Evolutionary conservation across 345 rosid species (phyloP), one percentile per base, ranked within the genome.

Genomic region (Excoecaria cochinchinensis): DNA sequence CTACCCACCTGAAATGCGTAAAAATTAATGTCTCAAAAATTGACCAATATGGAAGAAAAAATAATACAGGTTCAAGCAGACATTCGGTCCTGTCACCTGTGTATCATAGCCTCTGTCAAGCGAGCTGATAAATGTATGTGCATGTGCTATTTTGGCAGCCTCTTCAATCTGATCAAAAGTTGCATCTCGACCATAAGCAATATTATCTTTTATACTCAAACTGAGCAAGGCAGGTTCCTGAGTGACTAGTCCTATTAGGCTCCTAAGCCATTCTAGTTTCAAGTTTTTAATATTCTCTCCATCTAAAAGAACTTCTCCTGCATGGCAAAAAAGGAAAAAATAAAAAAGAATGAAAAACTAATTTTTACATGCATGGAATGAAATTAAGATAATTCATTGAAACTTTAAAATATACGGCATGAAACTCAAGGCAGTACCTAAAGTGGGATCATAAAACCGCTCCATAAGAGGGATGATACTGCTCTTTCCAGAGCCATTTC

Each of bases 391-490:
- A 39, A 44, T 51, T 67, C 62, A 55, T 61, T 39, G 55, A 42
- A 75, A 25, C 68, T 48, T 58, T 62, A 8, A 72, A 65, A 24
- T 17, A 71, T 55, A 63, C 46, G 25, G 55, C 14, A 50, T 46
- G 56, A 52, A 57, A 44, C 70, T 62, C 58, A 31, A 75, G 59
- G 78, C 5, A 16, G 21, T 90, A 96, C 99, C 99, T 87, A 96
- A 84, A 40, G 97, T 96, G 74, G 99, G 99, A 87, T 93, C 99
- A 87, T 96, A 96, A 84, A 96, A 96, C 79, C 99, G 90, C 76
- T 96, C 98, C 98, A 96, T 93, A 17, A 96, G 89, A n/a, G 99
- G 98, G 76, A 96, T 96, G 69, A 96, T 93, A 80, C 98, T 96
- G 86, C 98, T 93, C 79, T 96, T 96, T 64, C 99, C 99, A 72